Percentiles rank a stretch among this genome's conserved stretches.
Evolutionary conservation across 2,329 filamentous ascomycete species (phyloP).

Genomic region (Laburnicola sp.): DNA sequence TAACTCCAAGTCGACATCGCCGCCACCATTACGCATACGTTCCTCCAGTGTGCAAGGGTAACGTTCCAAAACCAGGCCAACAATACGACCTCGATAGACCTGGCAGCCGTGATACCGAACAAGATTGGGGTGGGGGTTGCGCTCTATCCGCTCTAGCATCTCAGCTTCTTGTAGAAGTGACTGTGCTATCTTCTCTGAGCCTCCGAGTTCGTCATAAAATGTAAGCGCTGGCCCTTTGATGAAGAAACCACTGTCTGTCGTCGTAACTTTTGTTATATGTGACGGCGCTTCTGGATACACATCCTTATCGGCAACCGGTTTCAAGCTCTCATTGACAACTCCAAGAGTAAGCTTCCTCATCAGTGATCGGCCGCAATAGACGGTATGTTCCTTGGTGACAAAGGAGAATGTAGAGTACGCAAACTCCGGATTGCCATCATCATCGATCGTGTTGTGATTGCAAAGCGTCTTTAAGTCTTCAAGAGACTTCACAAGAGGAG

Average conservation of each 20-base stretch:
- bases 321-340: neutral
- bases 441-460: too few relatives aligned
- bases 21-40: neutral
- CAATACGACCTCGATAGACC: conserved; percentile 8
- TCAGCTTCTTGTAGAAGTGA: conserved; percentile 14
- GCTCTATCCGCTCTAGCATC: conserved; percentile 9
- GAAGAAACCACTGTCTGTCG: conserved; percentile 3
- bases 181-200: conserved; percentile 8
- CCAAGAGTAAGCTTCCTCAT: neutral
- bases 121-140: conserved; percentile 14
- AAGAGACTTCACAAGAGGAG: too few relatives aligned
- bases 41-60: conserved; percentile 5
- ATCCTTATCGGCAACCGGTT: neutral
- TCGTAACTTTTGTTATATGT: neutral
- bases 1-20: conserved; percentile 5
- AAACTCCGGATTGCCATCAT: too few relatives aligned
- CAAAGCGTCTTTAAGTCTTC: too few relatives aligned
- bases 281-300: neutral
- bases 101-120: conserved; percentile 14
- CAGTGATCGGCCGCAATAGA: neutral
- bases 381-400: neutral
- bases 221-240: conserved; percentile 12
- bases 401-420: neutral
- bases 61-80: conserved; percentile 9
- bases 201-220: conserved; percentile 8